Conservation (phyloP, 768 basidiomycete species). For the Naganishia vaughanmartiniae region DNA sequence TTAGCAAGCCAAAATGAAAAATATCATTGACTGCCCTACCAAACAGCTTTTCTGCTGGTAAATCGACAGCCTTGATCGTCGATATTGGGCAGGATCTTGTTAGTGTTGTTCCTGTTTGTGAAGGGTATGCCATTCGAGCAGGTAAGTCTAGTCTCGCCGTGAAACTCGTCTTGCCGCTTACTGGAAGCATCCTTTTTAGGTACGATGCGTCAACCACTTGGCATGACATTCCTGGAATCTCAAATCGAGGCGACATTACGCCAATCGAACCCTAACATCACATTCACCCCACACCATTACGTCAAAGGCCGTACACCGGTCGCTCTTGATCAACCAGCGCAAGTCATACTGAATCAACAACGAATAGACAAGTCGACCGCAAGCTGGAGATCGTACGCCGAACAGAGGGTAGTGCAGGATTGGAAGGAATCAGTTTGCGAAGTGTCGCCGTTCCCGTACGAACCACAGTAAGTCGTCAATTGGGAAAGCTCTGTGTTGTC, state of each 20-base stretch:
- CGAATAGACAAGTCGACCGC: slow-evolving; percentile 69
- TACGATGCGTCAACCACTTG: slow-evolving; percentile 58
- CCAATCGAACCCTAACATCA: slow-evolving; percentile 57
- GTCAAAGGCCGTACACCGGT: slow-evolving; percentile 73
- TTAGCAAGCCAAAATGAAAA: slow-evolving; percentile 1
- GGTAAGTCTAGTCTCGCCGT: slow-evolving; percentile 56
- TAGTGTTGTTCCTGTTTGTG: slow-evolving; percentile 91
- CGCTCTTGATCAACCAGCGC: slow-evolving; percentile 65
- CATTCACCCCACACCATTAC: slow-evolving; percentile 80
- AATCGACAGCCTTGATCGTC: slow-evolving; percentile 92
- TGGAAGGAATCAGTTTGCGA: slow-evolving; percentile 88
- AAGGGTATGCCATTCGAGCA: slow-evolving; percentile 95
- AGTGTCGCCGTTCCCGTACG: slow-evolving; percentile 53
- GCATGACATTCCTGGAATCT: slow-evolving; percentile 65
- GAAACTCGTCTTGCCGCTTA: neutral
- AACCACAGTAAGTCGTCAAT: slow-evolving; percentile 22
- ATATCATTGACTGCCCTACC: no score
- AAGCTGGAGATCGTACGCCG: slow-evolving; percentile 77
- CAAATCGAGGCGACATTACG: slow-evolving; percentile 64
- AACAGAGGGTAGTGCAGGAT: slow-evolving; percentile 79
- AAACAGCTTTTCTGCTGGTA: slow-evolving; percentile 86
- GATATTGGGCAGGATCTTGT: slow-evolving; percentile 87
- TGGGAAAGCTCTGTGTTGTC: neutral
- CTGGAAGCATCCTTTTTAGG: slow-evolving; percentile 57
- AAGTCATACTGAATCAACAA: slow-evolving; percentile 72